Conservation (phyloP, 768 basidiomycete genomes). For the Pleurotus cornucopiae region DNA sequence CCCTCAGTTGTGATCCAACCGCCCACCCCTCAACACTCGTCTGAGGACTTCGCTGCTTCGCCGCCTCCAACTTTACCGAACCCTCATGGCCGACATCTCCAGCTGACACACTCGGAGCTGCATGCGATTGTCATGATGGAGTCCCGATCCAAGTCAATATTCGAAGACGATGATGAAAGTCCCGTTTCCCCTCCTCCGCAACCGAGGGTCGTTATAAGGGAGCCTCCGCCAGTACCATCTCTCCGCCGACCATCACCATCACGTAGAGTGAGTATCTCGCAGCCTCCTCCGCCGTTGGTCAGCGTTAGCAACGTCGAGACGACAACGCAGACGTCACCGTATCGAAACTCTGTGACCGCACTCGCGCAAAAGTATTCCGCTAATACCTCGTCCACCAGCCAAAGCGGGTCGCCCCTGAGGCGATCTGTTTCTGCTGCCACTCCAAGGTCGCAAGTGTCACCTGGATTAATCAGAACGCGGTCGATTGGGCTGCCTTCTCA, state of each 20-base stretch:
- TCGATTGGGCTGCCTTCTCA: slow-evolving; percentile 4
- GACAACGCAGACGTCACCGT: too few species aligned
- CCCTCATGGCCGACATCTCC: slow-evolving; percentile 12
- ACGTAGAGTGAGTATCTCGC: slow-evolving; percentile 2
- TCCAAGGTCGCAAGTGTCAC: not conserved
- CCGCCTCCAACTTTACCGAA: not conserved
- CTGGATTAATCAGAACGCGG: slow-evolving; percentile 6
- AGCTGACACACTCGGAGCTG: slow-evolving; percentile 28
- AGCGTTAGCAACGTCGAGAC: not conserved
- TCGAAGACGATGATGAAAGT: slow-evolving; percentile 3
- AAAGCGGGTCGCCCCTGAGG: not conserved
- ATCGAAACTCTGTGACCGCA: not conserved
- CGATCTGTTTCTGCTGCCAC: slow-evolving; percentile 1
- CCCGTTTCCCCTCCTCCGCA: not conserved
- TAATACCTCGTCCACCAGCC: not conserved
- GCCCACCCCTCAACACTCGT: not conserved
- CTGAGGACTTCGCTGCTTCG: not conserved
- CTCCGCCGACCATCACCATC: not conserved
- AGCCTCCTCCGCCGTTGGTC: not conserved
- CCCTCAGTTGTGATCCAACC: slow-evolving; percentile 4
- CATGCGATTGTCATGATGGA: slow-evolving; percentile 36
- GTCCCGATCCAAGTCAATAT: not conserved
- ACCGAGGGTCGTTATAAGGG: not conserved
- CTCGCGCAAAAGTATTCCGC: not conserved
- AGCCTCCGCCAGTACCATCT: not conserved